These are phyloP conservation scores for Neurospora sp. DNA, from an alignment of 495 filamentous ascomycete genomes.

Conservation along the genomic window DNA sequence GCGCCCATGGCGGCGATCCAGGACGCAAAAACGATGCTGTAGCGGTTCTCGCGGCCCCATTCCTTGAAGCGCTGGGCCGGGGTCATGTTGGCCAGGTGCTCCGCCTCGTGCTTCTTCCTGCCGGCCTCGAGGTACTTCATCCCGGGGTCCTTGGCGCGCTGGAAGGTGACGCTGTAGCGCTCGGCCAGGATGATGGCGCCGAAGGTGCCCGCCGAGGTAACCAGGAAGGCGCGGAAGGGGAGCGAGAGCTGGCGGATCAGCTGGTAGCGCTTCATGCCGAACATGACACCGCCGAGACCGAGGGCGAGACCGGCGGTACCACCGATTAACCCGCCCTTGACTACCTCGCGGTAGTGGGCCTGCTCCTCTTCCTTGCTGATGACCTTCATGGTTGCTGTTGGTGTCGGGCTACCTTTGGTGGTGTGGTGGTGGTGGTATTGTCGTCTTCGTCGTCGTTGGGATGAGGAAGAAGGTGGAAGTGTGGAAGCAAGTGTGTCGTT, in stretches of 20 bases:
- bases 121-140: constrained; percentile 56
- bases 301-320: constrained; percentile 51
- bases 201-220: constrained; percentile 76
- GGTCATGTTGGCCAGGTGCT: constrained; percentile 29
- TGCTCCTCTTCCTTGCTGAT: constrained; percentile 87
- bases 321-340: constrained; percentile 70
- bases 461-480: neutral
- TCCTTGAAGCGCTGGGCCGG: constrained; percentile 43
- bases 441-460: neutral
- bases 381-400: constrained; percentile 66
- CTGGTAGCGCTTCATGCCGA: constrained; percentile 52
- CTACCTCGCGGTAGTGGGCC: constrained; percentile 50
- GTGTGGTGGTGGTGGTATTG: neutral
- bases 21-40: constrained; percentile 73
- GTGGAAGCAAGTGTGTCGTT: neutral
- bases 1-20: constrained; percentile 80
- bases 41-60: constrained; percentile 68
- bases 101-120: constrained; percentile 24
- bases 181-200: constrained; percentile 79
- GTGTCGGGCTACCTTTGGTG: constrained; percentile 2
- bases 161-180: constrained; percentile 62
- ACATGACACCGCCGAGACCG: constrained; percentile 53
- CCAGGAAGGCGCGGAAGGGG: constrained; percentile 82
- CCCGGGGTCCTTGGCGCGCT: constrained; percentile 55
- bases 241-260: constrained; percentile 71